Conservation (phyloP, 2,329 filamentous ascomycete genomes). For the Fusarium sp. region DNA sequence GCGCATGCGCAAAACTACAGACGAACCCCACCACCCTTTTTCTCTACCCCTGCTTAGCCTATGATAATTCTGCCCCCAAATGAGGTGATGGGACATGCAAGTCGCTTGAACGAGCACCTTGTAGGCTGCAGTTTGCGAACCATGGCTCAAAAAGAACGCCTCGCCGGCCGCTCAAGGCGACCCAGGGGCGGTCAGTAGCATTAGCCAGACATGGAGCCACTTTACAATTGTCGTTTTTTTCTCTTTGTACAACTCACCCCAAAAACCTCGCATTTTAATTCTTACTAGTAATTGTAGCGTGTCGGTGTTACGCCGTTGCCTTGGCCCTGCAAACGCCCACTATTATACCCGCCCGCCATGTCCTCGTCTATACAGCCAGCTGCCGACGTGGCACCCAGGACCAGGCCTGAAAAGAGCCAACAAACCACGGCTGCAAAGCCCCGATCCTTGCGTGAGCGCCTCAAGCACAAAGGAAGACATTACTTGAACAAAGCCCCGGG, state of each 20-base stretch:
- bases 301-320: background rate
- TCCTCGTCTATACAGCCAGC: background rate
- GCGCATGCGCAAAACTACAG: background rate
- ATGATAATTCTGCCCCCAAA: background rate
- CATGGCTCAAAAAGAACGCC: background rate
- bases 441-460: conserved; percentile 3
- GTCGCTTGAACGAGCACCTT: background rate
- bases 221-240: background rate
- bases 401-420: background rate
- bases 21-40: background rate
- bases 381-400: background rate
- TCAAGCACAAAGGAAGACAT: conserved; percentile 11
- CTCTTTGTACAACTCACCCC: background rate
- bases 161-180: background rate
- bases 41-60: background rate
- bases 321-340: background rate
- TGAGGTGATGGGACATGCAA: background rate
- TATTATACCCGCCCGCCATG: background rate
- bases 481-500: background rate
- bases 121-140: background rate
- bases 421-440: background rate
- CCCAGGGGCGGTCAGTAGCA: background rate
- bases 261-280: background rate
- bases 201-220: background rate
- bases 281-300: background rate